Base-by-base conservation (phyloP, 768 basidiomycete genomes). In the Dacryopinax spathularia region DNA sequence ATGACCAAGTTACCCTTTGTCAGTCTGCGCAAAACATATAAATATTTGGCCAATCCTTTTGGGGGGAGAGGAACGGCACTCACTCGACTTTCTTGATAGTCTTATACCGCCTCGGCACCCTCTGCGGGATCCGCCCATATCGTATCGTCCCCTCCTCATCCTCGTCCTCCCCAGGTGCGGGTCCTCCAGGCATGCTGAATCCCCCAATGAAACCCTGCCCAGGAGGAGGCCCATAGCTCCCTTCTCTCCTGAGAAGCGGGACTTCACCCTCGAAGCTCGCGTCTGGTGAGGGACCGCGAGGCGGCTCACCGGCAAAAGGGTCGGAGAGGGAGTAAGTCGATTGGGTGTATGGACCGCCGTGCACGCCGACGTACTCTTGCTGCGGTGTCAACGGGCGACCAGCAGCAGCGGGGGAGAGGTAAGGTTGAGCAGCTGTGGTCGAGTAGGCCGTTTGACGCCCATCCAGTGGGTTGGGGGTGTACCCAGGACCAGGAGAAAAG, bases 1-100 rank as follows among this genome's bases (percentile, higher is more conserved):
- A 94, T 77, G 12, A 98, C 90, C 59, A 96, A 86, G 74, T 98
- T 96, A 6, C 95, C 95, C 65, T 91, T 88, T 75, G 90, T 92
- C 15, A 97, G 79, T 67, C 86, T 86, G 37, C 27, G 62, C 9
- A 20, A 20, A 44, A 25, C 37, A 34, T 22, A 36, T 33, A 34
- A 41, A 22, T n/a, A 22, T 39, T 31, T 15, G n/a, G 60, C 16
- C 63, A 10, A 20, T 4, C 20, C 16, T 18, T 22, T 20, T 22
- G 18, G 33, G 2, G 60, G 37, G 1, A 22, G 37, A 27, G 39
- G 63, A 64, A 18, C n/a, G 29, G 9, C 18, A 81, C 84, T 77
- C 68, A 87, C 82, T 89, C 89, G 68, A 95, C 89, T 71, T 84
- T 85, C 78, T 96, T 97, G 72, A 92, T 84, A 0, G 94, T 98